Conservation (phyloP, 164 flowering plant species). For the Dillenia turbinata region DNA sequence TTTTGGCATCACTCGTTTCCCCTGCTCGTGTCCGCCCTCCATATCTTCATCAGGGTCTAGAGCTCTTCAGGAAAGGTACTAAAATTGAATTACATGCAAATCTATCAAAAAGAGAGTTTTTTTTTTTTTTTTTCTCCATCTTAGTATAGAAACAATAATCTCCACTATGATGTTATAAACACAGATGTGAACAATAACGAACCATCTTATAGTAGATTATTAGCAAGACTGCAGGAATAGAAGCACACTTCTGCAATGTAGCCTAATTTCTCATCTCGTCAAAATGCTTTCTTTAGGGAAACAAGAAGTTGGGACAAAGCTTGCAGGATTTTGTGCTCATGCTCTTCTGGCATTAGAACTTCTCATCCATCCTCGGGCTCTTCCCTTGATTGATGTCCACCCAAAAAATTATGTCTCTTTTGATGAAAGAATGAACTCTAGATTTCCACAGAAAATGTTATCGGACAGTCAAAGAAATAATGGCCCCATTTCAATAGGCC, state of each 20-base stretch:
- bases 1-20: conserved; percentile 79
- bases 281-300: conserved; percentile 42
- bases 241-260: too few relatives aligned
- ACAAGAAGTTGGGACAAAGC: conserved; percentile 59
- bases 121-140: not conserved
- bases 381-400: conserved; percentile 42
- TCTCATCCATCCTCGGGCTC: conserved; percentile 81
- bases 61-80: conserved; percentile 75
- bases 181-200: too few relatives aligned
- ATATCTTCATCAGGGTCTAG: conserved; percentile 60
- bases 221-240: too few relatives aligned
- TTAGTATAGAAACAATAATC: not conserved
- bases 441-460: conserved; percentile 18
- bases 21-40: conserved; percentile 60
- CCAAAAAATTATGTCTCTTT: conserved; percentile 10
- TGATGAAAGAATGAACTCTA: conserved; percentile 14
- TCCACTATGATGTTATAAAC: too few relatives aligned
- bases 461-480: conserved; percentile 19
- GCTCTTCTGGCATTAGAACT: conserved; percentile 73
- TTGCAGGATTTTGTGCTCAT: conserved; percentile 69
- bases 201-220: too few relatives aligned
- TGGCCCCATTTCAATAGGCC: conserved; percentile 16
- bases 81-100: not conserved
- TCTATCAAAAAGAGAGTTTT: too few relatives aligned
- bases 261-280: not conserved